Conservation (phyloP, 2,329 filamentous ascomycete species). For the Tolypocladium sp. region DNA sequence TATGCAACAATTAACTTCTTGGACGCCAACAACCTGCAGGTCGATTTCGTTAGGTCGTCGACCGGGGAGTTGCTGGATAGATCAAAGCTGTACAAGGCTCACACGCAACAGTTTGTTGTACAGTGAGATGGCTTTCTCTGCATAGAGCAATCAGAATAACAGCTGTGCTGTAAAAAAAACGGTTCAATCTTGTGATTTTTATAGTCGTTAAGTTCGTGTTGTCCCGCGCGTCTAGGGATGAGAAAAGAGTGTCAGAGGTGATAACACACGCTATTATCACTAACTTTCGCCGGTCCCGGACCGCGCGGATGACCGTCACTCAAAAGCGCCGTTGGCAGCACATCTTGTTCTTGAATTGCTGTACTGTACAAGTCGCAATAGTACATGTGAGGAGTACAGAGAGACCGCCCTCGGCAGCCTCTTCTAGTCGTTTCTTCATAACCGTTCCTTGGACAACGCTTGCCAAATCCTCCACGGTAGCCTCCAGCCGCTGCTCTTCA, state of each 20-base stretch:
- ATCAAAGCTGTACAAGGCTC: slow-evolving; percentile 38
- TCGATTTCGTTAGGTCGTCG: slow-evolving; percentile 40
- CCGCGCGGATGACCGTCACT: not conserved
- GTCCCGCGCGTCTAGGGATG: not conserved
- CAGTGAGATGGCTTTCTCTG: slow-evolving; percentile 11
- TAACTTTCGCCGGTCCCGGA: not conserved
- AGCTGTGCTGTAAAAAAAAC: not conserved
- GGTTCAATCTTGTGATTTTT: not conserved
- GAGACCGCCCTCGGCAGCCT: not conserved
- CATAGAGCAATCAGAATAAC: not conserved
- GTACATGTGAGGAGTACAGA: not conserved
- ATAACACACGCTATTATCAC: not conserved
- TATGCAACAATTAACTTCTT: slow-evolving; percentile 39
- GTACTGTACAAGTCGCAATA: not conserved
- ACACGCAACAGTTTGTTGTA: slow-evolving; percentile 33
- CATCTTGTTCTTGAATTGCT: not conserved
- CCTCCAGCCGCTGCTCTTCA: slow-evolving; percentile 59
- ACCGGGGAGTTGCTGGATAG: slow-evolving; percentile 39
- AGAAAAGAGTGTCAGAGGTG: too few relatives aligned
- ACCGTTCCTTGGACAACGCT: slow-evolving; percentile 36
- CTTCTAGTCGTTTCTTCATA: slow-evolving; percentile 22
- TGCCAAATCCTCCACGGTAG: slow-evolving; percentile 68
- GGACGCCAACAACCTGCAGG: slow-evolving; percentile 33
- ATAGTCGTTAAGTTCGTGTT: not conserved
- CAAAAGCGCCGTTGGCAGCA: not conserved